Base-by-base conservation (phyloP, 2,329 filamentous ascomycete genomes). In the Aspergillus sp. region DNA sequence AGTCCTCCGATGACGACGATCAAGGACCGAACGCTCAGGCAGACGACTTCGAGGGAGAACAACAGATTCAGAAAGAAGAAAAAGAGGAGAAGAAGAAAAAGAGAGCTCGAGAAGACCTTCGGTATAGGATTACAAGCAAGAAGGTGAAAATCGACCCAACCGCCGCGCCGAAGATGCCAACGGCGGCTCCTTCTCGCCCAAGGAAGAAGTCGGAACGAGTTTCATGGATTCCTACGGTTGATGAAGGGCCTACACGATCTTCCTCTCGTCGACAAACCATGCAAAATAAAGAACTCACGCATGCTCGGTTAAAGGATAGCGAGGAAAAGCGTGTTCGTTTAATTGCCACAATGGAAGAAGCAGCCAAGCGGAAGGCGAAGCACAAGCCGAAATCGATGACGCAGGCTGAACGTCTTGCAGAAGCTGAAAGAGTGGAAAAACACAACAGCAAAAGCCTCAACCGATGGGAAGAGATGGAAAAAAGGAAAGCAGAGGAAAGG, bases 381-480 rank as follows among this genome's bases (percentile, higher is more conserved):
- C 78, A 86, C 62, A 91, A 91, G 74, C 90, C 90, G 54, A 89
- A 89, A 57, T 83, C 89, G 26, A 86, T 96, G 85, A 96, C 92
- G 5, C 93, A 97, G 74, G 91, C 85, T 44, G 88, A 98, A 71
- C 85, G 92, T 38, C 81, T 97, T 26, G 87, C 85, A 26, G 91
- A 96, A 74, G 93, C 93, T 1, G 90, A 88, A 17, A 78, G 87
- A 52, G 88, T 96, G 6, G 95, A 98, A 75, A 89, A 89, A 74
- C 82, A 88, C 66, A 97, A 99, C 74, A 85, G 89, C 65, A 96
- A 91, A 81, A 98, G 89, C 74, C 78, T 96, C 68, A 97, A 93
- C 69, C 84, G 91, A 55, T 98, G 93, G 93, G 93, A 98, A 73
- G 89, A 91, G 73, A 90, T 91, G 6, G 95, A 99, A 76, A 92